Percentiles rank a stretch among this genome's conserved stretches.
Conservation (phyloP, 2,329 filamentous ascomycete genomes). For the Diaporthe sp. region DNA sequence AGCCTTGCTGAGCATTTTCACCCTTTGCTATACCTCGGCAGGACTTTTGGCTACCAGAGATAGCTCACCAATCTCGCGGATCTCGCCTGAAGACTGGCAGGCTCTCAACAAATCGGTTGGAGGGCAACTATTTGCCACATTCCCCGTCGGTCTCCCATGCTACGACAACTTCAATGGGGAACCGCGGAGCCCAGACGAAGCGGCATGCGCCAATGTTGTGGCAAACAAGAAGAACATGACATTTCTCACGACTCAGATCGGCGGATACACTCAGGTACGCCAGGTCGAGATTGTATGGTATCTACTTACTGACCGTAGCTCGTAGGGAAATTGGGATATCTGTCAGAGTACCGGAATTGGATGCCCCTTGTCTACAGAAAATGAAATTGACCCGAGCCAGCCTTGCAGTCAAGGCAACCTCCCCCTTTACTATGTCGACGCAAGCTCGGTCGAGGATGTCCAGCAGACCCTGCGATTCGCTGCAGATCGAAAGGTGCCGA, state of each 20-base stretch:
- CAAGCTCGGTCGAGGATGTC: background rate
- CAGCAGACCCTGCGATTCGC: background rate
- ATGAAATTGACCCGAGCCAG: background rate
- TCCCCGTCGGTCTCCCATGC: background rate
- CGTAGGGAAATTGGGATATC: background rate
- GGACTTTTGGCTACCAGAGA: background rate
- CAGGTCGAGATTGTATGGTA: background rate
- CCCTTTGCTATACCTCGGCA: too few relatives aligned
- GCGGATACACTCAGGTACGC: slow-evolving; percentile 4
- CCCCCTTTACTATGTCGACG: background rate
- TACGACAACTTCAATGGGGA: background rate
- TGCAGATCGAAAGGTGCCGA: background rate
- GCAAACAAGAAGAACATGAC: background rate
- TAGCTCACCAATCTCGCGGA: background rate
- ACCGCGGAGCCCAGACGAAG: background rate
- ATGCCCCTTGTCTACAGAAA: background rate
- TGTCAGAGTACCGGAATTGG: background rate
- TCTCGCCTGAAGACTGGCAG: background rate
- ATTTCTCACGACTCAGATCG: background rate
- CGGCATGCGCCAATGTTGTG: background rate
- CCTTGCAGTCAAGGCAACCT: background rate
- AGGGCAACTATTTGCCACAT: background rate
- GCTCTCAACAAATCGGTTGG: background rate
- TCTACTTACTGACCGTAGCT: too few relatives aligned
- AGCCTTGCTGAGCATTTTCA: too few relatives aligned